phyloP scores from a whole-genome alignment of 2,329 filamentous ascomycete genomes.

The Colletotrichum tofieldiae region DNA sequence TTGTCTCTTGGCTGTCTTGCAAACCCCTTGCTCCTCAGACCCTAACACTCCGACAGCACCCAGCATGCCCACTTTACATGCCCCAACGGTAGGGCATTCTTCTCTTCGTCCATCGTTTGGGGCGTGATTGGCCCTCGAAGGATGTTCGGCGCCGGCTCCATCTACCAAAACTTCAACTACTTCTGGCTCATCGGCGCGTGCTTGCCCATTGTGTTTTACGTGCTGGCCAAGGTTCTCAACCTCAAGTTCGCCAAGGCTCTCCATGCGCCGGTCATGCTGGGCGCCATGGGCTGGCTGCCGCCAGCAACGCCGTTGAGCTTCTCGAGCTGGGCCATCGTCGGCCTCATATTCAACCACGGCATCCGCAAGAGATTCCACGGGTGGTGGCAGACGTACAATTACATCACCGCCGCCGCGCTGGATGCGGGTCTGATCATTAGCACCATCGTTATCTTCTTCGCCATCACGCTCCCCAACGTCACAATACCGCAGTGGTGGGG shows the following conservation, averaged over 20 bases:
- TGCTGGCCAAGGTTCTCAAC: slow-evolving; percentile 51
- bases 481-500: slow-evolving; percentile 62
- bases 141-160: slow-evolving; percentile 65
- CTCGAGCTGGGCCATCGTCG: slow-evolving; percentile 71
- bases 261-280: slow-evolving; percentile 71
- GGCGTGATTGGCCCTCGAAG: slow-evolving; percentile 70
- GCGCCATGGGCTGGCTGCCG: slow-evolving; percentile 67
- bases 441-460: slow-evolving; percentile 52
- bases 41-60: slow-evolving; percentile 55
- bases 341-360: slow-evolving; percentile 71
- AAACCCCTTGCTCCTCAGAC: accelerated
- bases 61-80: slow-evolving; percentile 58
- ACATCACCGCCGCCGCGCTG: slow-evolving; percentile 57
- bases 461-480: slow-evolving; percentile 52
- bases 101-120: slow-evolving; percentile 71
- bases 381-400: slow-evolving; percentile 70
- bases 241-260: slow-evolving; percentile 63
- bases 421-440: slow-evolving; percentile 58
- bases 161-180: slow-evolving; percentile 43
- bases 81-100: slow-evolving; percentile 60
- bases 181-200: slow-evolving; percentile 60
- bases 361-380: slow-evolving; percentile 68
- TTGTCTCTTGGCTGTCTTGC: neutral
- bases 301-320: slow-evolving; percentile 74
- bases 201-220: slow-evolving; percentile 65